Evolutionary conservation across 257 asterid species (phyloP), one percentile per base, ranked within the genome.

Genomic region (Solanum pinnatisectum): DNA sequence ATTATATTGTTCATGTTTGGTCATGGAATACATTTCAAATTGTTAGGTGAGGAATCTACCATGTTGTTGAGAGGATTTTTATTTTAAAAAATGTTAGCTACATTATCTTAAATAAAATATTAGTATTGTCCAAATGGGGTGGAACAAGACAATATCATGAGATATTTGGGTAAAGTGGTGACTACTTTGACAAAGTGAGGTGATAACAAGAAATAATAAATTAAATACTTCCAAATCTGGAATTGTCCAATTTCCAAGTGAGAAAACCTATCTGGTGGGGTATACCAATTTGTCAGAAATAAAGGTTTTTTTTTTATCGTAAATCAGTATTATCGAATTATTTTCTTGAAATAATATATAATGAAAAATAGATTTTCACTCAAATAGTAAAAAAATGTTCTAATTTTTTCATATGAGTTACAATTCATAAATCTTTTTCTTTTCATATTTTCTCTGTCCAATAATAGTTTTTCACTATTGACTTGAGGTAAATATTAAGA

Each of bases 241-340:
- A 87, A 63, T 87, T 87, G 84, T 52, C 65, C 88, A 74, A 71
- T 89, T 90, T 87, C 89, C 92, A 77, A 90, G 91, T 86, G 52
- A 83, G 65, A 65, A 79, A 89, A 85, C 89, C 89, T 90, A 90
- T 91, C 93, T 90, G 90, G 91, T 86, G 79, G 56, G 74, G 70
- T 84, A 88, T 84, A 42, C 88, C 91, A 68, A 81, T 39, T 90
- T 6, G 1, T 52, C 10, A 52, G 1, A 42, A 42, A 10, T 42
- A 42, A 42, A 42, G 14, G 1, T 42, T 42, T 42, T 18, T 42
- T 42, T 18, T 6, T 56, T 0, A 18, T 56, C 10, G n/a, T 56
- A 56, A 56, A 56, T 56, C 18, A 18, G 1, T 56, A 18, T 56
- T 18, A 56, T 1, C 10, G 0, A 56, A 18, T 56, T 18, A 56